Base-by-base conservation (phyloP, 768 basidiomycete species). In the Amanita molliuscula region DNA sequence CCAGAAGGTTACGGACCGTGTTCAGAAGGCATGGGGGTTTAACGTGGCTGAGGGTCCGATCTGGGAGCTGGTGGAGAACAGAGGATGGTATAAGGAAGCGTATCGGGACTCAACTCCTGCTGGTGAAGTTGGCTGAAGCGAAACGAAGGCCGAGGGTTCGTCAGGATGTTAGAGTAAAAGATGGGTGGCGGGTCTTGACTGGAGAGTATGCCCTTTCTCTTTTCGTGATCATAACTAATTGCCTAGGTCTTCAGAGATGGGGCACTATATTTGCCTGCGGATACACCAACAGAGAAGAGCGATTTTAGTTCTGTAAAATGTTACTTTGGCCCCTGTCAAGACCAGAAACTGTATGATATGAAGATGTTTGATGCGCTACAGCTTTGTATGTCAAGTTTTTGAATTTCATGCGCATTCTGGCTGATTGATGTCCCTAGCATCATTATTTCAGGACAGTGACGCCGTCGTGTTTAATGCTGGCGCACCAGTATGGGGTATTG, bases 401-500 rank as follows among this genome's bases (percentile, higher is more conserved):
- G 6, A 13, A 18, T 15, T 45, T 20, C n/a, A 40, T 49, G 35
- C 26, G 50, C 11, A 6, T 31, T 46, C 33, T 29, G 29, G 37
- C 44, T 31, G 6, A 54, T 31, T 48, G 8, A 6, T 47, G 9
- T 18, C 10, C 49, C 11, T 53, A 93, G 90, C 79, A 34, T 68
- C 79, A 8, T 77, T 75, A 54, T 65, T 82, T 9, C 68, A 78
- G 2, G 75, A 74, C 34, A 81, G 77, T 55, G 69, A 72, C 25
- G 74, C 84, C 0, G 75, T 84, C 53, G 69, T 95, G 1, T 84
- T 97, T 64, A 88, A 84, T 54, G 84, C 88, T 0, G 96, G 96
- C 5, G 87, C 84, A 2, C 86, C 90, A 0, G 85, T 89, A n/a
- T 90, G 87, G 82, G 89, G 82, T 2, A 59, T 95, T 31, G 91